Evolutionary conservation across 352 stramenopile species (phyloP).

Genomic region (Pilasporangium apinafurcum): DNA sequence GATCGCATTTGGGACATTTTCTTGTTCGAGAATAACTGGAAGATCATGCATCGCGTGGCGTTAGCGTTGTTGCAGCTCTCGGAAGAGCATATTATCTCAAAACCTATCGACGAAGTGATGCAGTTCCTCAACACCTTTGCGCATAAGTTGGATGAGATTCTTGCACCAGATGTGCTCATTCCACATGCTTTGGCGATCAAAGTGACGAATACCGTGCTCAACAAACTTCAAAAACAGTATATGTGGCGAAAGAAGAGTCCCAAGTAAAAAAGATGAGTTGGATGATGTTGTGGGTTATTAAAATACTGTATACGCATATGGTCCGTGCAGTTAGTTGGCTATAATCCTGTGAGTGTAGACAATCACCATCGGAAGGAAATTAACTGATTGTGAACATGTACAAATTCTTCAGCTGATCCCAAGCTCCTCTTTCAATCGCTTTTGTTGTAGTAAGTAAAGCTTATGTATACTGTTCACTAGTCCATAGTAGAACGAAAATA

Average conservation of each 20-base stretch:
- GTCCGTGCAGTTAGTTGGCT: no score
- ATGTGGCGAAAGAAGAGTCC: slow-evolving; percentile 48
- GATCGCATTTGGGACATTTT: slow-evolving; percentile 87
- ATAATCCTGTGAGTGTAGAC: no score
- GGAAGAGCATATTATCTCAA: slow-evolving; percentile 47
- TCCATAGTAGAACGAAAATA: no score
- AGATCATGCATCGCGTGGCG: slow-evolving; percentile 74
- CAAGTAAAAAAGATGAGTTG: no score
- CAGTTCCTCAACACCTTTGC: slow-evolving; percentile 84
- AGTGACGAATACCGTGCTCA: slow-evolving; percentile 71
- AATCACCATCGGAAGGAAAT: no score
- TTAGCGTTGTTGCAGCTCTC: slow-evolving; percentile 66
- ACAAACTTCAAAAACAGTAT: slow-evolving; percentile 68
- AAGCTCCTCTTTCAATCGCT: no score
- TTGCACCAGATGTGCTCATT: slow-evolving; percentile 41
- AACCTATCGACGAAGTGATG: slow-evolving; percentile 81
- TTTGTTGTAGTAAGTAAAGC: no score
- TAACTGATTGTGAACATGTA: no score
- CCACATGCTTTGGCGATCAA: slow-evolving; percentile 58
- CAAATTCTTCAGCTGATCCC: no score
- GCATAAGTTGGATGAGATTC: slow-evolving; percentile 39
- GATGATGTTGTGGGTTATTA: no score
- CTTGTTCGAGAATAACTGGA: slow-evolving; percentile 80
- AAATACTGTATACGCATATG: no score
- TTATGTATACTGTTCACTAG: no score